Conservation (phyloP, 2,329 filamentous ascomycete species). For the Pseudogymnoascus sp. region DNA sequence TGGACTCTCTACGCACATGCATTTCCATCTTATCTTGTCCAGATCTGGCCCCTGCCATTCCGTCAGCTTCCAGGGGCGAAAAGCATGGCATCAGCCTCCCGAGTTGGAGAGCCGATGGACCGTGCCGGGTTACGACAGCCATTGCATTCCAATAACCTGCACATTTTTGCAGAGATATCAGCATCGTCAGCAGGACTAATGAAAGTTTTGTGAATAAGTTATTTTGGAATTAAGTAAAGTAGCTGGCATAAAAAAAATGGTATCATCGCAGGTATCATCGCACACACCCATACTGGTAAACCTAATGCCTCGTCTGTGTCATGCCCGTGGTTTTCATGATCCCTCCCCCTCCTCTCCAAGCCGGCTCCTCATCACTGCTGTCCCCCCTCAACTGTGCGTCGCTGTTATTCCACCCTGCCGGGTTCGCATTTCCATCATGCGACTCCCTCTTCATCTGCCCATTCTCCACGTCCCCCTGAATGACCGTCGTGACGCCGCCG, state of each 20-base stretch:
- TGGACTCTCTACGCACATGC: neutral
- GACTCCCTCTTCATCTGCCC: neutral
- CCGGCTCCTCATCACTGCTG: neutral
- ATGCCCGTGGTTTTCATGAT: constrained; percentile 5
- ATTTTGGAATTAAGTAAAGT: neutral
- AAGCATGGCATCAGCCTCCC: neutral
- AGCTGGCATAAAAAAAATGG: neutral
- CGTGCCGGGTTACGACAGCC: neutral
- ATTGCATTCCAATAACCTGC: neutral
- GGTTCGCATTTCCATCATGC: neutral
- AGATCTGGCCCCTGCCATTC: neutral
- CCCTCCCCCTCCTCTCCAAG: neutral
- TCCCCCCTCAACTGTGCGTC: constrained; percentile 1
- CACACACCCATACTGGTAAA: neutral
- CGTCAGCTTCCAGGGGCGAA: neutral
- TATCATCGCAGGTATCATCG: constrained; percentile 7
- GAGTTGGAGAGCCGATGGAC: neutral
- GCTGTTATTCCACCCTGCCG: neutral
- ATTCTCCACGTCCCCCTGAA: neutral
- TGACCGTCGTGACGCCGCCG: constrained; percentile 1
- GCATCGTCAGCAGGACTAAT: neutral
- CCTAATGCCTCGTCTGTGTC: constrained; percentile 5
- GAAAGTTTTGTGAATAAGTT: neutral
- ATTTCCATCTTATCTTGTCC: neutral
- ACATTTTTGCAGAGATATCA: neutral